A percentile compares a stretch with the other conserved stretches of the same genome.
Evolutionary conservation across 1,284 basidiomycete species (phyloP).

Genomic region (Pascua guehoae): DNA sequence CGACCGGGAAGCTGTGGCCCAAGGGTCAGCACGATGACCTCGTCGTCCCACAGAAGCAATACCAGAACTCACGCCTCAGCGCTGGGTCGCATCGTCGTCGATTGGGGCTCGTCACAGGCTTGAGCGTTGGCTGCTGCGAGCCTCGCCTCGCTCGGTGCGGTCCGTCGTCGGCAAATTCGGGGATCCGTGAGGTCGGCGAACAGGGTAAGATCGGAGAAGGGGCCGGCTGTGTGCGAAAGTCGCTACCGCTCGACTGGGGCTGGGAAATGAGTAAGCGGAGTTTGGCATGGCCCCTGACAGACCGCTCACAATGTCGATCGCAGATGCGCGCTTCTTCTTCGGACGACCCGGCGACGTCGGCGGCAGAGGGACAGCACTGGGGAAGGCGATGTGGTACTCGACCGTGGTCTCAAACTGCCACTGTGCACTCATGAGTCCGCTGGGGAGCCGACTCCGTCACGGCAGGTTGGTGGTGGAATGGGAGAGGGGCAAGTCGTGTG

Average conservation of each 20-base stretch:
- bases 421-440: background rate
- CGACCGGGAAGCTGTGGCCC: slow-evolving; percentile 1
- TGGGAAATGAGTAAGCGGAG: too few species aligned
- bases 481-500: too few species aligned
- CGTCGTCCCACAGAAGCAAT: background rate
- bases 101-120: background rate
- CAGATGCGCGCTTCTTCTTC: slow-evolving; percentile 2
- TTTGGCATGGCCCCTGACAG: too few species aligned
- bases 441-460: background rate
- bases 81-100: background rate
- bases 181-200: too few species aligned
- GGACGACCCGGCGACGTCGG: background rate
- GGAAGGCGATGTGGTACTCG: slow-evolving; percentile 13
- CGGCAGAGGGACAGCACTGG: background rate
- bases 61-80: background rate
- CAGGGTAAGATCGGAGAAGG: too few species aligned
- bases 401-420: slow-evolving; percentile 14
- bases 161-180: too few species aligned
- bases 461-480: too few species aligned
- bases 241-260: background rate
- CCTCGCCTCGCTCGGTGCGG: background rate
- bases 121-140: background rate
- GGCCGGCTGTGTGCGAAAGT: background rate
- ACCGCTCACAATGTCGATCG: background rate
- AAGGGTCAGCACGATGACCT: background rate